Evolutionary conservation across 805 yeast species (phyloP), one percentile per base, ranked within the genome.

Genomic region (Wickerhamomyces alni): DNA sequence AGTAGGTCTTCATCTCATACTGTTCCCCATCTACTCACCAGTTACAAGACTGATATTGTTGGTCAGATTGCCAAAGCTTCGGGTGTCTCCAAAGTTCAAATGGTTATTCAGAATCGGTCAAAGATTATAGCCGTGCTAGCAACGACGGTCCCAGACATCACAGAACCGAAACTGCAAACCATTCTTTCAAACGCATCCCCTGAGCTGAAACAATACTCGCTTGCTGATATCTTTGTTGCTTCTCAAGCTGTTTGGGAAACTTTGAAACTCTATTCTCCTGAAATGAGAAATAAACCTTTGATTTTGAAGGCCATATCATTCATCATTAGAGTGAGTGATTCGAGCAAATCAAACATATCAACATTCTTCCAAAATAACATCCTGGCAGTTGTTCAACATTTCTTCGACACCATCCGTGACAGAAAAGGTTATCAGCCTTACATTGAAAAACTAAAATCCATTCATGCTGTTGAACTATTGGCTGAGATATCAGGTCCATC

Each of bases 361-460:
- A 56, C 45, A 4, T 74, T 69, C 40, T 62, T 82, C 33, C 77
- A 74, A 19, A 74, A 73, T 32, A 73, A 78, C 52, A 77, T 86
- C 3, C 63, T 88, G 12, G 94, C 89, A 42, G 67, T 88, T 15
- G 81, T 86, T 4, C 91, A 85, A 45, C 71, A 75, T 33, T 85
- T 89, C 50, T 82, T 95, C 5, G 88, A 86, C 46, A 77, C 80
- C 17, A 77, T 89, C 29, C 82, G 87, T 51, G 87, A 83, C 44
- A 70, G 75, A 12, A 77, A 74, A 45, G 93, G 93, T 1, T 70
- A 75, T 30, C 78, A 77, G 33, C 86, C 95, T 0, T 81, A 74
- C 48, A 66, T 81, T 37, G 88, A 84, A 36, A 87, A 85, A 53
- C 65, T 80, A 2, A 72, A 76, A 28, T 81, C 91, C 2, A 68